Base-by-base conservation (phyloP, 2,329 filamentous ascomycete genomes). In the Curvularia lunata region DNA sequence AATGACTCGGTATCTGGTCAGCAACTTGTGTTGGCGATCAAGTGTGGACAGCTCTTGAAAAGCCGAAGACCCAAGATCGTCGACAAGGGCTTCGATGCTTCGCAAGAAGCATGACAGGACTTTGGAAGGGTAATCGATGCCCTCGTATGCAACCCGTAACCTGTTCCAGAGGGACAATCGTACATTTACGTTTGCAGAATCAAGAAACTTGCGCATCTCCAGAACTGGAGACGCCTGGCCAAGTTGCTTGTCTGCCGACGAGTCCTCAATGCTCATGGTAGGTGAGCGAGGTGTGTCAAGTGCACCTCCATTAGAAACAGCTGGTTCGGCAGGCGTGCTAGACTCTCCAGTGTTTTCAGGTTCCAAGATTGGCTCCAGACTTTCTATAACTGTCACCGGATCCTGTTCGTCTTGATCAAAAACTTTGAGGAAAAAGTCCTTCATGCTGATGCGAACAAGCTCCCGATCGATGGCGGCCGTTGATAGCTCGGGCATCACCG, bases 371-470 rank as follows among this genome's bases (percentile, higher is more conserved):
- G 95, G 95, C 70, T 99, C 95, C 34, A 99, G 80, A 27, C 88
- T 95, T 70, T 97, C 92, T 57, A 99, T 97, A 19, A 97, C 86
- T 5, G 88, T 85, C 12, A 94, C 85, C 0, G 94, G 91, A 65
- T 97, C 89, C 46, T 89, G 87, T 57, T 88, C 85, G 56, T 95
- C 90, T 37, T 92, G 88, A 58, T 91, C 90, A 73, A 98, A 98
- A 0, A 99, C 85, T 37, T 88, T 91, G 49, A 92, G 83, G 76
- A 99, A 98, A 75, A 98, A 98, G 71, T 97, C 94, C 86, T 96
- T 95, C 0, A 94, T 98, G 13, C 91, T 97, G 32, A 98, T 83
- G 68, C 93, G 92, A 12, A 91, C 94, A 25, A 97, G 89, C 73
- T 99, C 94, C 53, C 92, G 88, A 62, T 98, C 93, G 7, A 95